These are phyloP conservation scores for Penicillium waksmanii DNA, from an alignment of 495 filamentous ascomycete genomes.

Conservation along the genomic window DNA sequence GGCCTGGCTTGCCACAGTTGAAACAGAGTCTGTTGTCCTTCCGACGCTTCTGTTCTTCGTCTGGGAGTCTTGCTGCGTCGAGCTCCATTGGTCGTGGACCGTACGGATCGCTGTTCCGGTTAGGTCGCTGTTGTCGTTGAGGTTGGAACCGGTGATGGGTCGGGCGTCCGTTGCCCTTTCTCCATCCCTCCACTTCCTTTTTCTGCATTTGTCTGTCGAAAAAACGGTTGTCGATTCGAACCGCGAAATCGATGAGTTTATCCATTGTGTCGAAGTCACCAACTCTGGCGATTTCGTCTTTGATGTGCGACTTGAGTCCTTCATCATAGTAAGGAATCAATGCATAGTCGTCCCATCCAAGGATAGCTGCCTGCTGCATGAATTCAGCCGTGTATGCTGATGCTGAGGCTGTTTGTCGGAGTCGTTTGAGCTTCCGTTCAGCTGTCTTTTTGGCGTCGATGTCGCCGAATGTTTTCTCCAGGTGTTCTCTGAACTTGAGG, in stretches of 20 bases:
- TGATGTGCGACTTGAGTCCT: neutral
- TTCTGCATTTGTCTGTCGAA: neutral
- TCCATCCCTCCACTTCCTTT: neutral
- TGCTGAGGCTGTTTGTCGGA: neutral
- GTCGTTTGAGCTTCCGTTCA: neutral
- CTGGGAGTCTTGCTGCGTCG: neutral
- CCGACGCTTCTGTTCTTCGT: slow-evolving; percentile 1
- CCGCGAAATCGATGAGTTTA: neutral
- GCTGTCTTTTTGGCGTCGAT: neutral
- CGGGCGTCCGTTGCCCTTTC: neutral
- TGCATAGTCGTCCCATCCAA: neutral
- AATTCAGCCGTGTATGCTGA: neutral
- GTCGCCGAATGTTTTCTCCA: neutral
- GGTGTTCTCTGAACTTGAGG: neutral
- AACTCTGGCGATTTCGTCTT: neutral
- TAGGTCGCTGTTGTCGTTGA: neutral
- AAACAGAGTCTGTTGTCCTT: neutral
- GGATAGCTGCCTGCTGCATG: neutral
- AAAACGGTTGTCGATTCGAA: neutral
- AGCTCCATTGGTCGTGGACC: slow-evolving; percentile 6
- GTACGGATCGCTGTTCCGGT: neutral
- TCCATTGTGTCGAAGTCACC: neutral
- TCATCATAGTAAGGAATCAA: neutral
- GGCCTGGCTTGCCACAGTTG: neutral
- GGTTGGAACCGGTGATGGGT: neutral